A percentile compares a stretch with the other conserved stretches of the same genome.
Conservation (phyloP, 164 flowering plant species). For the Piper betle region DNA sequence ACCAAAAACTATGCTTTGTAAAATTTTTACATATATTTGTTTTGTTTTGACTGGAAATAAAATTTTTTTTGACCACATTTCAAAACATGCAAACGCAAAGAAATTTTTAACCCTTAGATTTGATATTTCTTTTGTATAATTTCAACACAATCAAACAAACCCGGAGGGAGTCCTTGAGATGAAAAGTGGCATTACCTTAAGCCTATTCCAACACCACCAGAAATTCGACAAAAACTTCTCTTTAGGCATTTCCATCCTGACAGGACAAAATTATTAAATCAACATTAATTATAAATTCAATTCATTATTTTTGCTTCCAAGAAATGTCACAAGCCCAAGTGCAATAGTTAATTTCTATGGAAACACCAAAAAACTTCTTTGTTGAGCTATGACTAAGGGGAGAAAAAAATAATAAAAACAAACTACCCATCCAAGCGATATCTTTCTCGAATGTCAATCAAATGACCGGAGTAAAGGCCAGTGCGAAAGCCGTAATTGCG, state of each 20-base stretch:
- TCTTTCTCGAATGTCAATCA: conserved; percentile 93
- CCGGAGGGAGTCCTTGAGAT: too few species aligned
- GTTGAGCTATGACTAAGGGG: not conserved
- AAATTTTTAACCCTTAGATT: too few species aligned
- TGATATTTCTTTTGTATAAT: too few species aligned
- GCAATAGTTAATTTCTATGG: too few species aligned
- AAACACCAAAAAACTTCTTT: too few species aligned
- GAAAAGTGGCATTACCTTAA: conserved; percentile 41
- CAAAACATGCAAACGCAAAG: too few species aligned
- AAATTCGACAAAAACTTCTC: conserved; percentile 87
- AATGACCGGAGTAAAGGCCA: conserved; percentile 95
- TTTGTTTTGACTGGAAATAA: too few species aligned
- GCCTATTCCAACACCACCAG: conserved; percentile 93
- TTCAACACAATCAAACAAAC: not conserved
- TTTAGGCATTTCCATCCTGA: conserved; percentile 70
- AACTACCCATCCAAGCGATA: conserved; percentile 83
- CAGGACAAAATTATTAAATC: conserved; percentile 8
- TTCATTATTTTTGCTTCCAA: not conserved
- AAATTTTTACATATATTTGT: too few species aligned
- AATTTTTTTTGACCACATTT: too few species aligned
- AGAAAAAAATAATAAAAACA: not conserved
- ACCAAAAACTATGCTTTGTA: too few species aligned
- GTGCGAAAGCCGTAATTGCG: conserved; percentile 91
- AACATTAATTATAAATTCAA: too few species aligned
- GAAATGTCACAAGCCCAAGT: too few species aligned